A percentile compares a stretch with the other conserved stretches of the same genome.
Conservation (phyloP, 331 rosid genomes). For the Quercus lobata region DNA sequence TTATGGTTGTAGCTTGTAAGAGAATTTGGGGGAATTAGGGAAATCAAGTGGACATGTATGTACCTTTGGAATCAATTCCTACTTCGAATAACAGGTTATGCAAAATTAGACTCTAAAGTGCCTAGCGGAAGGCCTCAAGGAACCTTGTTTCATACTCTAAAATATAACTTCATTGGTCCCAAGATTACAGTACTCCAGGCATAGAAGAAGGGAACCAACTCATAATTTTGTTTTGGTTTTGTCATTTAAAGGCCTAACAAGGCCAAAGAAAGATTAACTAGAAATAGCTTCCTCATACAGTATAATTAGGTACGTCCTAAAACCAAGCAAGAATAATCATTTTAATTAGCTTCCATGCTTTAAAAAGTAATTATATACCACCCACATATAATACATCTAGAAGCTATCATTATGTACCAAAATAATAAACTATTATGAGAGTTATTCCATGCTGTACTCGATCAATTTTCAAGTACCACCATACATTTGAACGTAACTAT, state of each 20-base stretch:
- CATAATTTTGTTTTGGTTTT: neutral
- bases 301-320: conserved; percentile 7
- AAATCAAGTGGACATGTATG: no score
- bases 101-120: neutral
- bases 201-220: neutral
- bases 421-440: neutral
- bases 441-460: neutral
- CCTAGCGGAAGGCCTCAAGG: neutral
- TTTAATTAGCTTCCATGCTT: neutral
- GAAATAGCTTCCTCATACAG: neutral
- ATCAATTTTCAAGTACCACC: no score
- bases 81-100: no score
- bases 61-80: no score
- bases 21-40: no score
- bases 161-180: neutral
- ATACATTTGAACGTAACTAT: no score
- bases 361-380: neutral
- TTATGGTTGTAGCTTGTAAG: no score
- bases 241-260: conserved; percentile 10
- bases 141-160: neutral
- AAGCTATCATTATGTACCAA: neutral
- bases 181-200: neutral
- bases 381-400: neutral
- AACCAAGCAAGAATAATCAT: conserved; percentile 26
- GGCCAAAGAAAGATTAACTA: neutral